A percentile compares a stretch with the other conserved stretches of the same genome.
These are phyloP conservation scores for Fusarium abutilonis DNA, from an alignment of 2,329 filamentous ascomycete genomes.

Conservation along the genomic window DNA sequence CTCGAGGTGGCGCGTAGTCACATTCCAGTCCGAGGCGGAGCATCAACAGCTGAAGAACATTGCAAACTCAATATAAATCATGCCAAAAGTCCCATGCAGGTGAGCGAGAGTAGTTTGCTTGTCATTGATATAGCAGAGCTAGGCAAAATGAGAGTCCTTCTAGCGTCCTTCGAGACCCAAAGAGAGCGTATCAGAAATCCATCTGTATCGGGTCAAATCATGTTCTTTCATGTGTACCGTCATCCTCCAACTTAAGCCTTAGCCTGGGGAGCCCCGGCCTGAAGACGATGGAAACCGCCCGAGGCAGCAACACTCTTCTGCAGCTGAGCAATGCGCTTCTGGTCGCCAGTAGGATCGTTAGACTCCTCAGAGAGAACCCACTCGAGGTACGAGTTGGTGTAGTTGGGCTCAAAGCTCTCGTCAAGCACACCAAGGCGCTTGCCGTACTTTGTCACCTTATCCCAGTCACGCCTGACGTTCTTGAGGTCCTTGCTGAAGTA, in stretches of 20 bases:
- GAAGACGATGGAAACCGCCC: conserved; percentile 70
- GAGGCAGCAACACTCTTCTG: conserved; percentile 72
- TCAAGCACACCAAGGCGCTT: conserved; percentile 76
- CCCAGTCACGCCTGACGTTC: conserved; percentile 79
- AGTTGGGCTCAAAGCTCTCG: conserved; percentile 74
- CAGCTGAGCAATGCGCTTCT: conserved; percentile 76
- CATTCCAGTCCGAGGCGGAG: no score
- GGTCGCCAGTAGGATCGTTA: conserved; percentile 73
- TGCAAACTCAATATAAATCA: neutral
- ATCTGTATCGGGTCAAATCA: conserved; percentile 16
- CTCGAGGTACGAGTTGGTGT: conserved; percentile 75
- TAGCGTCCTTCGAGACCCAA: conserved; percentile 18
- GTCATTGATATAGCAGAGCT: conserved; percentile 11
- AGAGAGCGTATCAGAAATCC: conserved; percentile 24
- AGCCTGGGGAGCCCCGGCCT: conserved; percentile 29
- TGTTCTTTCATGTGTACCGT: neutral
- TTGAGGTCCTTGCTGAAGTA: conserved; percentile 80
- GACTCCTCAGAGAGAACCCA: conserved; percentile 74
- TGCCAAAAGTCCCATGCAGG: neutral
- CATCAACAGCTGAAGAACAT: neutral
- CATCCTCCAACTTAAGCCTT: conserved; percentile 23
- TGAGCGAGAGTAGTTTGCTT: conserved; percentile 7
- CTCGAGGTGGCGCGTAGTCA: no score
- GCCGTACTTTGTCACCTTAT: conserved; percentile 80
- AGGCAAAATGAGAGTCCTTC: conserved; percentile 21